Evolutionary conservation across 2,329 filamentous ascomycete genomes (phyloP).

Genomic region (Arthroderma sp.): DNA sequence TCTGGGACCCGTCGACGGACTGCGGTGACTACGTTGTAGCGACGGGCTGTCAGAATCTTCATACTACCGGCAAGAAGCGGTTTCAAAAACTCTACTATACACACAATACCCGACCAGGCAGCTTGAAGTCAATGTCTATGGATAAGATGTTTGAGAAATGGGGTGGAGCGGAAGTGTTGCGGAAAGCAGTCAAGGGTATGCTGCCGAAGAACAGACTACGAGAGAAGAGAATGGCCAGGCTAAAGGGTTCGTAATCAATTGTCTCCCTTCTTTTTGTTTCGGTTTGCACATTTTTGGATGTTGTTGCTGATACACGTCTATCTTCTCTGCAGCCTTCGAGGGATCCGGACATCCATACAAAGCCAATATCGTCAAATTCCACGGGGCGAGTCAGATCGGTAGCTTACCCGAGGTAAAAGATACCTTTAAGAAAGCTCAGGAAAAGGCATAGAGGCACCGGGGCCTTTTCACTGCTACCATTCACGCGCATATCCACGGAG

Average conservation of each 20-base stretch:
- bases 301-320: background rate
- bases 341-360: slow-evolving; percentile 85
- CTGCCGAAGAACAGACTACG: slow-evolving; percentile 89
- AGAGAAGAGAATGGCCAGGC: slow-evolving; percentile 69
- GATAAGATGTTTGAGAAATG: slow-evolving; percentile 88
- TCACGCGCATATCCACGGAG: slow-evolving; percentile 3
- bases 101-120: slow-evolving; percentile 82
- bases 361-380: slow-evolving; percentile 67
- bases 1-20: slow-evolving; percentile 92
- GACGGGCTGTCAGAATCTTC: slow-evolving; percentile 71
- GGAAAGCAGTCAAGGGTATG: slow-evolving; percentile 92
- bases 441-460: slow-evolving; percentile 6
- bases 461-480: slow-evolving; percentile 17
- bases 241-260: slow-evolving; percentile 52
- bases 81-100: slow-evolving; percentile 93
- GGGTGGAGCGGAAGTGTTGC: slow-evolving; percentile 80
- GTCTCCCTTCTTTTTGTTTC: background rate
- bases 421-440: slow-evolving; percentile 23
- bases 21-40: slow-evolving; percentile 98
- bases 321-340: slow-evolving; percentile 56
- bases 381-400: slow-evolving; percentile 37
- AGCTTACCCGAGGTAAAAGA: slow-evolving; percentile 23
- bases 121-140: slow-evolving; percentile 80
- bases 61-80: slow-evolving; percentile 83
- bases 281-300: background rate